A percentile compares a stretch with the other conserved stretches of the same genome.
These are phyloP conservation scores for Linum tenue DNA, from an alignment of 345 rosid species.

Conservation along the genomic window DNA sequence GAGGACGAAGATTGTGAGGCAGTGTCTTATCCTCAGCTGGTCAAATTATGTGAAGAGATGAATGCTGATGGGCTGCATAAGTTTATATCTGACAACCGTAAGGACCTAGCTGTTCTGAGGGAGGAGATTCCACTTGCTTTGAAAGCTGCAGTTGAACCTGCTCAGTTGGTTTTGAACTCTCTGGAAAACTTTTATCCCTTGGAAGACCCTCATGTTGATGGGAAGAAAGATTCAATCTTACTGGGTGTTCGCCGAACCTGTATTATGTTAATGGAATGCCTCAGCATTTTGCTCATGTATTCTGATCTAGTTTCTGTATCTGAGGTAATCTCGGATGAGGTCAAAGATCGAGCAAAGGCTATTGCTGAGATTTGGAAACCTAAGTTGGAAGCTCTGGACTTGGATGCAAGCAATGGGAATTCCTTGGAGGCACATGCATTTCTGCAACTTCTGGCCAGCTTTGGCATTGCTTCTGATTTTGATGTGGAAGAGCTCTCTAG, in stretches of 20 bases:
- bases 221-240: slow-evolving; percentile 78
- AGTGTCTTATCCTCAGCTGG: slow-evolving; percentile 65
- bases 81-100: slow-evolving; percentile 94
- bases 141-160: slow-evolving; percentile 71
- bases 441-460: slow-evolving; percentile 84
- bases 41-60: slow-evolving; percentile 77
- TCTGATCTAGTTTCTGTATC: slow-evolving; percentile 35
- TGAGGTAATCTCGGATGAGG: slow-evolving; percentile 50
- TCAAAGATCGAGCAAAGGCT: slow-evolving; percentile 64
- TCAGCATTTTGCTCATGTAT: slow-evolving; percentile 52
- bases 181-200: slow-evolving; percentile 66
- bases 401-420: slow-evolving; percentile 86
- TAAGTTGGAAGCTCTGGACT: slow-evolving; percentile 59
- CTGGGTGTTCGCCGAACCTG: slow-evolving; percentile 94
- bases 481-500: slow-evolving; percentile 56
- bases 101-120: slow-evolving; percentile 77
- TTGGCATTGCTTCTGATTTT: slow-evolving; percentile 74
- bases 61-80: slow-evolving; percentile 83
- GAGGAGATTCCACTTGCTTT: slow-evolving; percentile 88
- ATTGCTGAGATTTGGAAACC: slow-evolving; percentile 95
- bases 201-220: slow-evolving; percentile 54
- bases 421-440: slow-evolving; percentile 99
- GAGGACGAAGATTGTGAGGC: slow-evolving; percentile 45
- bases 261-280: slow-evolving; percentile 99
- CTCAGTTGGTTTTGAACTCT: slow-evolving; percentile 67